A percentile compares a stretch with the other conserved stretches of the same genome.
These are phyloP conservation scores for Psilocybe mexicana DNA, from an alignment of 1,284 basidiomycete species.

Conservation along the genomic window DNA sequence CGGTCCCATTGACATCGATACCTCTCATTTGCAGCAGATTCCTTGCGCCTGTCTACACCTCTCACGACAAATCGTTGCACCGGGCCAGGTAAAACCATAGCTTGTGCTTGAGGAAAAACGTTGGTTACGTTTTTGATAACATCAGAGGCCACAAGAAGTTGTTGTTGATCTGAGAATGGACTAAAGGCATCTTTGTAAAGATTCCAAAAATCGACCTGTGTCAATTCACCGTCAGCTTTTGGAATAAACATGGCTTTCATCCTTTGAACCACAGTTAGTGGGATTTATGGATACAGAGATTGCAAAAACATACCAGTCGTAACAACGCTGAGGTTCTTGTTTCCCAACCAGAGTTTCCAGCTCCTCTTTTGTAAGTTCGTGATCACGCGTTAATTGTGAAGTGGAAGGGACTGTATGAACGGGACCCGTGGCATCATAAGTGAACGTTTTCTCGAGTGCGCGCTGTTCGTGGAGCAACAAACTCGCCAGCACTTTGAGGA, in stretches of 20 bases:
- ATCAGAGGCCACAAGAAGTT: conserved; percentile 76
- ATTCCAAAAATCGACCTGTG: conserved; percentile 90
- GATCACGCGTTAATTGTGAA: conserved; percentile 45
- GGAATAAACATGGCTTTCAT: conserved; percentile 79
- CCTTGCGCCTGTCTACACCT: conserved; percentile 71
- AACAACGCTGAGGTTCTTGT: conserved; percentile 74
- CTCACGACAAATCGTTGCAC: conserved; percentile 78
- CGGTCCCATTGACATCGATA: conserved; percentile 74
- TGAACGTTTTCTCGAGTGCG: conserved; percentile 56
- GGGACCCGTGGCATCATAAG: conserved; percentile 57
- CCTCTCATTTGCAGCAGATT: conserved; percentile 50
- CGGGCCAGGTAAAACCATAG: conserved; percentile 76
- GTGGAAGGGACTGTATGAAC: conserved; percentile 57
- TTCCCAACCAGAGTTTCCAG: conserved; percentile 56
- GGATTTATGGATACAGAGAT: conserved; percentile 1
- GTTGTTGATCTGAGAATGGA: conserved; percentile 52
- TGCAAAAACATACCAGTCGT: conserved; percentile 61
- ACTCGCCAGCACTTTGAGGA: conserved; percentile 65
- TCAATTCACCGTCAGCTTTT: conserved; percentile 72
- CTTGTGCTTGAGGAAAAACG: conserved; percentile 78
- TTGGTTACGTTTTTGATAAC: conserved; percentile 84
- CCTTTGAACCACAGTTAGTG: conserved; percentile 44
- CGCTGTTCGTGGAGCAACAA: conserved; percentile 67
- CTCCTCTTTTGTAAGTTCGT: conserved; percentile 69
- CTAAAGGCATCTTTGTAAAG: conserved; percentile 77